These are phyloP conservation scores for Darksidea phi DNA, from an alignment of 495 filamentous ascomycete genomes.

Conservation along the genomic window DNA sequence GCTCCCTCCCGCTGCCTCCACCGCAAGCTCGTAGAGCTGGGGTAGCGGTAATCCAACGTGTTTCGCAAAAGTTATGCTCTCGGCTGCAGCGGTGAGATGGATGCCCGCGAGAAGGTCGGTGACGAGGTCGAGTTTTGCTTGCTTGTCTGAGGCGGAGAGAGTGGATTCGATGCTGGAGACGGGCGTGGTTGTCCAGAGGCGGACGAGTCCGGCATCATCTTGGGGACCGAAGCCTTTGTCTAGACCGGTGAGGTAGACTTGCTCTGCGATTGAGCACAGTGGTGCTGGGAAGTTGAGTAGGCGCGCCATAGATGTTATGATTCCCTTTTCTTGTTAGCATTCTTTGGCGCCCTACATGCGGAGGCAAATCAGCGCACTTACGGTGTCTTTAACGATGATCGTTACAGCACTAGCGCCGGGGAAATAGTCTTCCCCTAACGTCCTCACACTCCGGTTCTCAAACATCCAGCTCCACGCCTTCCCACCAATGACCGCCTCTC, in stretches of 20 bases:
- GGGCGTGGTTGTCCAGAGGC: conserved; percentile 56
- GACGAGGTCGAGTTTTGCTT: conserved; percentile 53
- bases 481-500: conserved; percentile 56
- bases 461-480: conserved; percentile 81
- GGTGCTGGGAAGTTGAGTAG: conserved; percentile 62
- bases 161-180: conserved; percentile 43
- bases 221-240: conserved; percentile 61
- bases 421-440: conserved; percentile 66
- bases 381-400: conserved; percentile 79
- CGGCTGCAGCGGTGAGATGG: conserved; percentile 62
- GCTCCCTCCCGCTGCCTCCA: conserved; percentile 69
- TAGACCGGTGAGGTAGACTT: conserved; percentile 63
- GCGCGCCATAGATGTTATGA: conserved; percentile 70
- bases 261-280: conserved; percentile 68
- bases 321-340: conserved; percentile 48
- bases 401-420: conserved; percentile 64
- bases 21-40: conserved; percentile 65
- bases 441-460: conserved; percentile 68
- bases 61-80: conserved; percentile 65
- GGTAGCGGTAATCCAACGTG: conserved; percentile 61
- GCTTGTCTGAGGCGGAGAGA: conserved; percentile 39
- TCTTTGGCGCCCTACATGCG: not conserved
- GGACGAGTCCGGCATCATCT: conserved; percentile 70
- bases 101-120: conserved; percentile 60
- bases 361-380: conserved; percentile 35